phyloP scores from a whole-genome alignment of 1,139 yeast species.

The Pichia inconspicua region DNA sequence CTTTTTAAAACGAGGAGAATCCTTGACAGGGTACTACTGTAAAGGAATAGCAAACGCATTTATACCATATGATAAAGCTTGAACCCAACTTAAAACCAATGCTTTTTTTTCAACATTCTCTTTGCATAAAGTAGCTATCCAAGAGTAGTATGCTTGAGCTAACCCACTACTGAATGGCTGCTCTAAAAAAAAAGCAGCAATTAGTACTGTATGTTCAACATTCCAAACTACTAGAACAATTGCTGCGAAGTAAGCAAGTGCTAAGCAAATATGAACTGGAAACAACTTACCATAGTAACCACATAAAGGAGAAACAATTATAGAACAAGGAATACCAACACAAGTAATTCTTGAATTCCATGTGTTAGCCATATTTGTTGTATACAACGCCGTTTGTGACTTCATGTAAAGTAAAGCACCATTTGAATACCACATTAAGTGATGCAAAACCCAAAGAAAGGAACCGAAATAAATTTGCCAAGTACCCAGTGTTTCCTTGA shows the following conservation, averaged over 20 bases:
- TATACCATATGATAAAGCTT: constrained; percentile 43
- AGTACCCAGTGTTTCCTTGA: constrained; percentile 31
- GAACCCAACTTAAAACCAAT: constrained; percentile 41
- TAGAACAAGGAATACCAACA: constrained; percentile 11
- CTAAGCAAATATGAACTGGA: constrained; percentile 7
- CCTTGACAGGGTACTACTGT: constrained; percentile 41
- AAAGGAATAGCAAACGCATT: constrained; percentile 39
- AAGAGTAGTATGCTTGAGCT: constrained; percentile 38
- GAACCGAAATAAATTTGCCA: constrained; percentile 39
- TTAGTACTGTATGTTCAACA: constrained; percentile 7
- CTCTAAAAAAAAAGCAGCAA: constrained; percentile 14
- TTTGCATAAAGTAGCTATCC: constrained; percentile 40
- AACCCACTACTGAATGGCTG: constrained; percentile 10
- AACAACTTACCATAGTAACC: constrained; percentile 14
- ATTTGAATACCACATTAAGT: constrained; percentile 12
- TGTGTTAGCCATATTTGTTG: constrained; percentile 12
- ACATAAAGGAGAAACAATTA: constrained; percentile 15
- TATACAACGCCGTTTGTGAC: constrained; percentile 9
- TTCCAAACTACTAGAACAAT: constrained; percentile 14
- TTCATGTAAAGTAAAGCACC: constrained; percentile 14
- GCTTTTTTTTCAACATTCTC: constrained; percentile 42
- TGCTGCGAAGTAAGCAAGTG: constrained; percentile 11
- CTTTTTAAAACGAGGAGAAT: constrained; percentile 37
- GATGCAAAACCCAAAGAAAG: constrained; percentile 26
- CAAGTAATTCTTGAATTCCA: constrained; percentile 13